Base-by-base conservation (phyloP, 2,329 filamentous ascomycete species). In the Pseudocercospora macadamiae region DNA sequence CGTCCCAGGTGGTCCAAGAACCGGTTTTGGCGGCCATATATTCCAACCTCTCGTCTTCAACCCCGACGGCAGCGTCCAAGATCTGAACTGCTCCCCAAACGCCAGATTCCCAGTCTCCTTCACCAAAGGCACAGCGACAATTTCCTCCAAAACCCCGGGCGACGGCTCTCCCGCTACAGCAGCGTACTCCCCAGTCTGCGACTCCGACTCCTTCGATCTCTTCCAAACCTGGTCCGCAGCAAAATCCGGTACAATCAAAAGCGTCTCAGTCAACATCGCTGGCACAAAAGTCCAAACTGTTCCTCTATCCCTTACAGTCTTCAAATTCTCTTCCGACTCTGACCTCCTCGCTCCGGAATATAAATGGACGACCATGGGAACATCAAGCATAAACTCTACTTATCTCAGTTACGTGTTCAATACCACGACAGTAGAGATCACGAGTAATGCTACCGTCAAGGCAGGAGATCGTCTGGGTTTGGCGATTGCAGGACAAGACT, bases 11-110 rank as follows among this genome's bases (percentile, higher is more conserved):
- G 65, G 65, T 4, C 59, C 60, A 9, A 53, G 64, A 6, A 59
- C 59, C 16, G 66, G 64, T 1, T 66, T 59, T 7, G 56, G 63
- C 2, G 65, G 66, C 8, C 66, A 68, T 30, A 65, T 64, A 10
- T 68, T 67, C 44, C 66, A 68, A 52, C 64, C 65, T 2, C 44
- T 68, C 14, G 26, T 28, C 5, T 68, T 68, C 48, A 56, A 57
- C 14, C 14, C 37, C 0, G 63, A 68, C 44, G 65, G 66, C 5
- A 59, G 47, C 16, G 65, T 61, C 3, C 23, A 62, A 36, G 60
- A 65, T 14, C 64, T 68, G 3, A 57, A 67, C 25, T 68, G 66
- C 52, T 55, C 57, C 3, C 34, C 32, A 1, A 47, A 57, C 21
- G 64, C 64, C 3, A 42, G 23, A 12, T 68, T 68, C 25, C 18